Evolutionary conservation across 371 early-diverging fungal species (phyloP), one percentile per base, ranked within the genome.

Genomic region (Thermomucor indicae-seudaticae): DNA sequence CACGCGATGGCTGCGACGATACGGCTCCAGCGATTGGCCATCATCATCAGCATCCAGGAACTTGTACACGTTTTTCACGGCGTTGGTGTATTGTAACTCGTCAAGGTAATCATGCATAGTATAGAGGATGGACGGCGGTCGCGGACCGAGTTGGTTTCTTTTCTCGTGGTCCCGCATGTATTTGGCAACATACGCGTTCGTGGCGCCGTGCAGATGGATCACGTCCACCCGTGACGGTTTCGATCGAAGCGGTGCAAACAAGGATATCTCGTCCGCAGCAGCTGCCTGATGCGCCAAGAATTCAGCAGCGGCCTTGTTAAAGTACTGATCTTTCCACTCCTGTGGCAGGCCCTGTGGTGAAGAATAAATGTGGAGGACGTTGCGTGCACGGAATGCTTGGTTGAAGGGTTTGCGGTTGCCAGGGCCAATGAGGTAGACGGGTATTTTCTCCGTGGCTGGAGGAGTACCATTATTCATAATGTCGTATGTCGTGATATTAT

Each of bases 241-340:
- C 34, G 53, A 25, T 43, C 45, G 50, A 1, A 66, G 28, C 0
- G 75, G 68, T 4, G 81, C 81, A 60, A 84, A 84, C 8, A 77
- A 58, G 0, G 81, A 73, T 28, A 77, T 65, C 44, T 84, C 84
- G 27, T 77, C 67, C 16, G 62, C 59, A 16, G 70, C 64, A 11
- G 78, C 74, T 0, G 70, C 67, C 39, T 72, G 72, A 48, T 77
- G 72, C 20, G 77, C 70, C 23, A 85, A 60, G 51, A 85, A 80
- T 1, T 72, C 61, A 4, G 85, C 82, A 0, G 68, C 82, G 1
- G 83, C 85, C 58, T 85, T 85, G 28, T 64, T 62, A 53, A 85
- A 85, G 39, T 73, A 85, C 4, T 80, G 78, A 58, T 85, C 82
- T 43, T 70, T 70, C 83, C 85, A 85, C 53, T 85, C 85, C 16